A percentile compares a stretch with the other conserved stretches of the same genome.
Evolutionary conservation across 2,329 filamentous ascomycete genomes (phyloP).

Genomic region (Penicillium aurantiogriseum): DNA sequence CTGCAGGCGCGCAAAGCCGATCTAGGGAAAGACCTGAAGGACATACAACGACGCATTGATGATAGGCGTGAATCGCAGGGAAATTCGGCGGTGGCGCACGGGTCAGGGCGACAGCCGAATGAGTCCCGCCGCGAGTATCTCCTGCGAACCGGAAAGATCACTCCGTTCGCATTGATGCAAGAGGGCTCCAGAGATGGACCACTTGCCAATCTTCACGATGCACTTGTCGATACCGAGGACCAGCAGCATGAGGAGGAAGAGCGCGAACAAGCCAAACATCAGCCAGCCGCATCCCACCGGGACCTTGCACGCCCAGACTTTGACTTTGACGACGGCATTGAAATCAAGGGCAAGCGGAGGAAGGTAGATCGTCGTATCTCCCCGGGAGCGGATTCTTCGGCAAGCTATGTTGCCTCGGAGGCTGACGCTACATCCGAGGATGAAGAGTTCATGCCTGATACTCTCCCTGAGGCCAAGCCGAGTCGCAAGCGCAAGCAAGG

Average conservation of each 20-base stretch:
- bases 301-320: conserved; percentile 73
- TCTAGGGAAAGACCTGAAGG: conserved; percentile 69
- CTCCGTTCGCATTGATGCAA: conserved; percentile 81
- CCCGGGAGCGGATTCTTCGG: conserved; percentile 30
- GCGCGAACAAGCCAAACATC: conserved; percentile 40
- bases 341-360: conserved; percentile 33
- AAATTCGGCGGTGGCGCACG: conserved; percentile 45
- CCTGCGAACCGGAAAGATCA: conserved; percentile 95
- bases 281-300: conserved; percentile 64
- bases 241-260: conserved; percentile 55
- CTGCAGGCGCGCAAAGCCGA: conserved; percentile 64
- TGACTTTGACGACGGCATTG: conserved; percentile 47
- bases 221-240: conserved; percentile 78
- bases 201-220: conserved; percentile 70
- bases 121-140: conserved; percentile 87
- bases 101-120: conserved; percentile 62
- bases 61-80: conserved; percentile 63
- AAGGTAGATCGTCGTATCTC: conserved; percentile 26
- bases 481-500: conserved; percentile 22
- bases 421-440: conserved; percentile 33
- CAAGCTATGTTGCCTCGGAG: conserved; percentile 36
- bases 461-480: conserved; percentile 20
- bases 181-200: conserved; percentile 58
- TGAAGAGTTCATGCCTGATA: conserved; percentile 37
- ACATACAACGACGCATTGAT: conserved; percentile 79